Evolutionary conservation across 345 rosid genomes (phyloP), one percentile per base, ranked within the genome.

Genomic region (Euphorbia tirucalli): DNA sequence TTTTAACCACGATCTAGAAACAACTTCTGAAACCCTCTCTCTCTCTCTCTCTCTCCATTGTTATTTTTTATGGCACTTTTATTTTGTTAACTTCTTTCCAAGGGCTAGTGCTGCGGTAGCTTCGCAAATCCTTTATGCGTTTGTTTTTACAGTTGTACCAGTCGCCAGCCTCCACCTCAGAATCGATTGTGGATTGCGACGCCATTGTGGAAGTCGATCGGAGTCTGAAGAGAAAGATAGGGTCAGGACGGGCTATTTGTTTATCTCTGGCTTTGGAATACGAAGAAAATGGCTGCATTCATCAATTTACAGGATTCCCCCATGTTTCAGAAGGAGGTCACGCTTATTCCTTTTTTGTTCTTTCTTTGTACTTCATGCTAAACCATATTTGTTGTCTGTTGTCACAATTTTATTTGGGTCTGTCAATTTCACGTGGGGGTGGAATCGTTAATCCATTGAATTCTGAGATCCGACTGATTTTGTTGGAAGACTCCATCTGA

Each of bases 291-390:
- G 72, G 52, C 49, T 8, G 72, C 50, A 9, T 69, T 69, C 22
- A 56, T 69, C 72, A 69, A 55, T 69, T 49, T 69, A 7, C 52
- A 69, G 54, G 72, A 69, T 69, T 69, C 72, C 3, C 72, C 72
- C 37, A 69, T 69, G 72, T 69, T 69, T 21, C 72, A 69, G 5
- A 56, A 69, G 18, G 64, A 69, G 72, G 72, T 69, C 35, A 56
- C 2, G 9, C 61, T 30, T 18, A 55, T 13, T 11, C n/a, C 18
- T 19, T 11, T 3, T 16, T 11, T 31, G 18, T n/a, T n/a, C n/a
- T 52, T 52, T 68, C 28, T 68, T 68, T 11, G 28, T 21, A 30
- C 16, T n/a, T 30, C 41, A 15, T 15, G n/a, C 7, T 28, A 16
- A 10, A 27, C n/a, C 25, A 15, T 15, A 14, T 44, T 4, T 24